These are phyloP conservation scores for Gastrodia elata DNA, from an alignment of 106 monocot genomes.

Conservation along the genomic window DNA sequence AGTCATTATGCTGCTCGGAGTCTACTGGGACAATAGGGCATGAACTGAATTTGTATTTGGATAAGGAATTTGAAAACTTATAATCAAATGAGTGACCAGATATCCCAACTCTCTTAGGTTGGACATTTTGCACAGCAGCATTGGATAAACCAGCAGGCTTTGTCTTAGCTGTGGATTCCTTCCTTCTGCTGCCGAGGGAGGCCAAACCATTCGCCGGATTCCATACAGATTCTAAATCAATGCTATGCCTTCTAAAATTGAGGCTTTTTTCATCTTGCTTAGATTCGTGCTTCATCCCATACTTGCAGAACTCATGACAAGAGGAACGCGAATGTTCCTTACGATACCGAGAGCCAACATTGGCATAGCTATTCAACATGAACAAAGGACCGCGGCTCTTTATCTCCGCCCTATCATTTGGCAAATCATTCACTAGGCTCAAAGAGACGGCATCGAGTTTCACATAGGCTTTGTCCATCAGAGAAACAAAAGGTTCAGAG, in stretches of 20 bases:
- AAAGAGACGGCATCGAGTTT: not conserved
- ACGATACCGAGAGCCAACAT: conserved; percentile 34
- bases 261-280: conserved; percentile 16
- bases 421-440: conserved; percentile 4
- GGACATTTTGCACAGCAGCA: not conserved
- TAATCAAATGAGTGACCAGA: not conserved
- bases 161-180: not conserved
- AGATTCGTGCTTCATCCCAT: conserved; percentile 32
- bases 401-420: conserved; percentile 3
- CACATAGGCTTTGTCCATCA: conserved; percentile 1
- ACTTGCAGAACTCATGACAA: conserved; percentile 66
- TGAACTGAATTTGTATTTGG: not conserved
- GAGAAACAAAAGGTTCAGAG: not conserved
- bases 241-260: conserved; percentile 4
- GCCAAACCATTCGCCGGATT: not conserved
- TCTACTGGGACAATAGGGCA: not conserved
- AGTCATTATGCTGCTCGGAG: not conserved
- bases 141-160: not conserved
- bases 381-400: conserved; percentile 10
- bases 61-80: not conserved
- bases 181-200: not conserved
- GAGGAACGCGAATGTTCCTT: conserved; percentile 45
- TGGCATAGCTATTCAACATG: conserved; percentile 13
- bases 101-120: not conserved
- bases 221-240: not conserved